A percentile compares a stretch with the other conserved stretches of the same genome.
phyloP scores from a whole-genome alignment of 2,329 filamentous ascomycete species.

The Aspergillus ibericus region DNA sequence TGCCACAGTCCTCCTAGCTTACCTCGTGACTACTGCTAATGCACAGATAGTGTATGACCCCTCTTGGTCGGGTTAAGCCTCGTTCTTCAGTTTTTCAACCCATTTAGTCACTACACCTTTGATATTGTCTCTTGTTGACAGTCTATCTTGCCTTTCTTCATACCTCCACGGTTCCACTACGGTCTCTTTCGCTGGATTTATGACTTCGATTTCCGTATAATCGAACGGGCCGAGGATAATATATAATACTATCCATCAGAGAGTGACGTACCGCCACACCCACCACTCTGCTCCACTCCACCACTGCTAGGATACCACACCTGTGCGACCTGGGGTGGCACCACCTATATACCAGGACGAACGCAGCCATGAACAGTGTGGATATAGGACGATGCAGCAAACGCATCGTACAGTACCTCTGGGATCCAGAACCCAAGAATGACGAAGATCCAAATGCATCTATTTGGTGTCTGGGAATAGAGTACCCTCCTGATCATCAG shows the following conservation, averaged over 20 bases:
- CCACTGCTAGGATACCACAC: neutral
- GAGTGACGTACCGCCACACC: neutral
- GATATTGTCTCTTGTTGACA: neutral
- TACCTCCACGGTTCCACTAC: neutral
- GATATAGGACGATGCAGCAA: conserved; percentile 77
- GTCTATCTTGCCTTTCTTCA: neutral
- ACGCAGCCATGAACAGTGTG: conserved; percentile 59
- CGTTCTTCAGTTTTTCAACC: neutral
- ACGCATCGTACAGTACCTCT: conserved; percentile 85
- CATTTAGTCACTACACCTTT: neutral
- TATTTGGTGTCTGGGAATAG: conserved; percentile 78
- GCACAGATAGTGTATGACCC: neutral
- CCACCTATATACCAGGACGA: neutral
- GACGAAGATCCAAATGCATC: conserved; percentile 65
- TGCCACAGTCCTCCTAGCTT: neutral
- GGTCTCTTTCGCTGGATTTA: neutral
- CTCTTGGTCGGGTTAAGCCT: neutral
- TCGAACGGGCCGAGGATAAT: neutral
- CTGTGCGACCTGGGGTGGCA: neutral
- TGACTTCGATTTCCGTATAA: neutral
- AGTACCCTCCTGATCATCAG: conserved; percentile 49
- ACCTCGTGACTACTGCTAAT: neutral
- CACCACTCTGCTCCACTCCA: neutral
- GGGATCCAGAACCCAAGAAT: conserved; percentile 86
- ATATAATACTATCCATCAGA: neutral